Conservation (phyloP, 139 green algal genomes). For the Pseudopediastrum boryanum region DNA sequence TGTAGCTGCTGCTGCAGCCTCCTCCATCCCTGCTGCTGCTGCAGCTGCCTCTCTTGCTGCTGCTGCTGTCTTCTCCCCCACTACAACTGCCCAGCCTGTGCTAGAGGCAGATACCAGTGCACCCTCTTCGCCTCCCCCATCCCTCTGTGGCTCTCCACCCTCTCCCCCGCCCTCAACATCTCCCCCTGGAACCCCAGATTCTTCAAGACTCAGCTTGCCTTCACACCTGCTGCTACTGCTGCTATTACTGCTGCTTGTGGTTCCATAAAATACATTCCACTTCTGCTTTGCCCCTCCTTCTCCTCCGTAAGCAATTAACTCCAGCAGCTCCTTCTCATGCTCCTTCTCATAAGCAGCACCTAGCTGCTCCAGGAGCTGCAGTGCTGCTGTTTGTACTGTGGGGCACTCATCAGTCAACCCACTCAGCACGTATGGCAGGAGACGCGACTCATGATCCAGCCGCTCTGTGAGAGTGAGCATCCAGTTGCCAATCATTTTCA, state of each 20-base stretch:
- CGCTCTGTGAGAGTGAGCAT: conserved; percentile 67
- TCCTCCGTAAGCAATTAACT: too few species aligned
- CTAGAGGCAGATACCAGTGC: neutral
- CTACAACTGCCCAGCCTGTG: neutral
- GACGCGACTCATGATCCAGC: conserved; percentile 68
- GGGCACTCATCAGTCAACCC: conserved; percentile 61
- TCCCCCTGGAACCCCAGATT: too few species aligned
- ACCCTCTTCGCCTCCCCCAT: neutral
- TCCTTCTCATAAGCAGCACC: conserved; percentile 49
- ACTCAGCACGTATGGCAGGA: conserved; percentile 73
- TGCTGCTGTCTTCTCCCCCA: neutral
- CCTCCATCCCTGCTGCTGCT: conserved; percentile 6
- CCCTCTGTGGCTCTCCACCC: neutral
- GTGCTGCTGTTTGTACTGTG: conserved; percentile 22
- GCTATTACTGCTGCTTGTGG: neutral
- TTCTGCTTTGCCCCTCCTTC: too few species aligned
- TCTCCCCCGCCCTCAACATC: neutral
- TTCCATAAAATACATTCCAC: too few species aligned
- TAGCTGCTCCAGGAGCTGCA: conserved; percentile 51
- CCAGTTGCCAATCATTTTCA: conserved; percentile 64
- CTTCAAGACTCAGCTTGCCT: too few species aligned
- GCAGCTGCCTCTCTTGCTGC: neutral
- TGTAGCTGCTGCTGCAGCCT: conserved; percentile 41
- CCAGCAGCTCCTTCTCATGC: conserved; percentile 26
- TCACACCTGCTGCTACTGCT: neutral